Conservation (phyloP, 805 yeast genomes). For the Metschnikowia hibisci region DNA sequence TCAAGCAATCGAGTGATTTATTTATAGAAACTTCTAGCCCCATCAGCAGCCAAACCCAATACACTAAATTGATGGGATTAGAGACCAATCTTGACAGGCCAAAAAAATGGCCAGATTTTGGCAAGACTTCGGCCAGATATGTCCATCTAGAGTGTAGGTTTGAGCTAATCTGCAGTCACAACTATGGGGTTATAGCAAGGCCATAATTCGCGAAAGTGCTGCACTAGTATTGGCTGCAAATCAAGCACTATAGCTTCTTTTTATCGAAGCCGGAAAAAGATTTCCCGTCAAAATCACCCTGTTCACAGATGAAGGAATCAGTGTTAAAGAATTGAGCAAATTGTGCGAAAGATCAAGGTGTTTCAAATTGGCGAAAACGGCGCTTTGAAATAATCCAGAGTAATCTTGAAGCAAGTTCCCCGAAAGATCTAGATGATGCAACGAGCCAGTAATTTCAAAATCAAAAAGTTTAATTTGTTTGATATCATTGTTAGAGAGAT, state of each 20-base stretch:
- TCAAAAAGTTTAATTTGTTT: constrained; percentile 9
- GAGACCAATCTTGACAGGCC: no score
- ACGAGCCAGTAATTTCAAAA: neutral
- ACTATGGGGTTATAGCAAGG: neutral
- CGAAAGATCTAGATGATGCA: constrained; percentile 20
- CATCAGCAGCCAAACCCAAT: no score
- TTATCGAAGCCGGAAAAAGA: constrained; percentile 7
- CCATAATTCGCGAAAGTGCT: neutral
- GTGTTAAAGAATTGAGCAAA: constrained; percentile 14
- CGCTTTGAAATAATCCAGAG: constrained; percentile 5
- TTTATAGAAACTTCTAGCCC: no score
- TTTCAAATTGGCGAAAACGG: constrained; percentile 13
- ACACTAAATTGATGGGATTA: no score
- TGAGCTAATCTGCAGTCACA: no score
- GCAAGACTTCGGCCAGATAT: no score
- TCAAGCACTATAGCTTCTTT: constrained; percentile 1
- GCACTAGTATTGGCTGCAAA: neutral
- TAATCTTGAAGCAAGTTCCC: constrained; percentile 23
- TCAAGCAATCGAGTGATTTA: no score
- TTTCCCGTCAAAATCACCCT: constrained; percentile 23
- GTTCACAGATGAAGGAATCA: constrained; percentile 15
- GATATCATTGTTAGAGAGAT: constrained; percentile 25
- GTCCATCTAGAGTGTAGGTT: no score
- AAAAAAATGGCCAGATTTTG: no score
- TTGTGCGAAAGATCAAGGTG: constrained; percentile 26